Evolutionary conservation across 2,329 filamentous ascomycete genomes (phyloP).

Genomic region (Thielaviopsis musarum): DNA sequence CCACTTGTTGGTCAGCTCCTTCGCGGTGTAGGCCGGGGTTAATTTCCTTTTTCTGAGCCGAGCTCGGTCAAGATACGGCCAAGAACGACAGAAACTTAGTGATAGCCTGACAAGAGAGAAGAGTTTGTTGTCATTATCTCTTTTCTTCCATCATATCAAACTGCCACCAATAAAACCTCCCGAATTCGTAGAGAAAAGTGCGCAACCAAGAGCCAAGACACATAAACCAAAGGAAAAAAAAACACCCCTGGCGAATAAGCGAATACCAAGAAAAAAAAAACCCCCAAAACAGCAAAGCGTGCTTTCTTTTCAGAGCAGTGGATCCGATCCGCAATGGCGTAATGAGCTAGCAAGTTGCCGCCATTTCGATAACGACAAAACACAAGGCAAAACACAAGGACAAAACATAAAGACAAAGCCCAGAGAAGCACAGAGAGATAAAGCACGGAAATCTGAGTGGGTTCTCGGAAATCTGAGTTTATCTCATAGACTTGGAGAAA

Average conservation of each 20-base stretch:
- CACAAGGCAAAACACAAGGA: background rate
- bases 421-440: too few species aligned
- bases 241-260: background rate
- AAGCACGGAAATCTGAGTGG: background rate
- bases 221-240: background rate
- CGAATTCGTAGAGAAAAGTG: too few species aligned
- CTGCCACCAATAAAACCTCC: too few species aligned
- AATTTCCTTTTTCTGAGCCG: too few species aligned
- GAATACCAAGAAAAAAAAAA: background rate
- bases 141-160: too few species aligned
- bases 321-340: constrained; percentile 6
- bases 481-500: too few species aligned
- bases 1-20: background rate
- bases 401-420: background rate
- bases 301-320: background rate
- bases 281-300: background rate
- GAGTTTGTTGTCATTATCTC: too few species aligned
- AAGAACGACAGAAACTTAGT: too few species aligned
- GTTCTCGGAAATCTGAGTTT: background rate
- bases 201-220: too few species aligned
- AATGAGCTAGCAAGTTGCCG: constrained; percentile 5
- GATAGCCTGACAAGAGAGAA: too few species aligned
- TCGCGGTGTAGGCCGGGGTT: background rate
- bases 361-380: background rate
- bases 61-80: too few species aligned